These are phyloP conservation scores for Guadua angustifolia DNA, from an alignment of 176 grass and related monocot species.

Conservation along the genomic window DNA sequence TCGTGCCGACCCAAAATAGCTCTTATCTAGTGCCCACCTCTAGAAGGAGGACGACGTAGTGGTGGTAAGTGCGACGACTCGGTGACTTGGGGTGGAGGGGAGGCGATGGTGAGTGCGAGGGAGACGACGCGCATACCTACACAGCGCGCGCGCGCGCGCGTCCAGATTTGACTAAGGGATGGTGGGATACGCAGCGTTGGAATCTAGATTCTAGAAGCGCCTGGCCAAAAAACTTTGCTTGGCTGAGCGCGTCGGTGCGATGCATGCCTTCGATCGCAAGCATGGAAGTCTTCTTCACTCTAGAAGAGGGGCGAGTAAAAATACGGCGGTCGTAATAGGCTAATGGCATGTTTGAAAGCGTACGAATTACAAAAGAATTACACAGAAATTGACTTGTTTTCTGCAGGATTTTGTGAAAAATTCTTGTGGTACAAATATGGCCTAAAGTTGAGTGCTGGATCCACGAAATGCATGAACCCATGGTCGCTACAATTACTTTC, in stretches of 20 bases:
- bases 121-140: background rate
- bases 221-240: no score
- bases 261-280: conserved; percentile 33
- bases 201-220: conserved; percentile 18
- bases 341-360: background rate
- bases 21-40: no score
- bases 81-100: background rate
- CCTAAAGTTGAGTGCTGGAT: no score
- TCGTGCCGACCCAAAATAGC: no score
- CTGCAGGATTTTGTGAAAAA: no score
- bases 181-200: background rate
- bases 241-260: background rate
- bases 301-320: background rate
- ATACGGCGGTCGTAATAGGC: background rate
- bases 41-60: background rate
- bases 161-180: conserved; percentile 17
- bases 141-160: background rate
- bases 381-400: no score
- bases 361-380: no score
- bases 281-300: background rate
- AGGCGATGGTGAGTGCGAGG: background rate
- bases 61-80: background rate
- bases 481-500: background rate
- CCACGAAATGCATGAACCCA: background rate
- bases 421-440: no score